A percentile compares a stretch with the other conserved stretches of the same genome.
These are phyloP conservation scores for Oidiodendron maius DNA, from an alignment of 495 filamentous ascomycete species.

Conservation along the genomic window DNA sequence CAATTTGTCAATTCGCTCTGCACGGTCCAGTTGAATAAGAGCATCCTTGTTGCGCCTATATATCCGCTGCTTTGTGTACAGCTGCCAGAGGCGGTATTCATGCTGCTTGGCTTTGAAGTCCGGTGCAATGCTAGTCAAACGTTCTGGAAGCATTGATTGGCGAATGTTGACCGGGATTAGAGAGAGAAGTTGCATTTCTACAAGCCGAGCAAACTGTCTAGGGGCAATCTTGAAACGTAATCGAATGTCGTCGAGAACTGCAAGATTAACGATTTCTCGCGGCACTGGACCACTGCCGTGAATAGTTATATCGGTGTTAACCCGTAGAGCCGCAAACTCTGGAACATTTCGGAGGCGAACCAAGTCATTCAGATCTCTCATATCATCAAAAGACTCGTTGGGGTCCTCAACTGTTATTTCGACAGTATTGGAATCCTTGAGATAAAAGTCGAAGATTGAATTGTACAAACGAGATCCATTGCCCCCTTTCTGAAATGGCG, in stretches of 20 bases:
- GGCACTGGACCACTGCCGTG: constrained; percentile 47
- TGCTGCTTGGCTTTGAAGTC: constrained; percentile 46
- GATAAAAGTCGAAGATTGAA: constrained; percentile 61
- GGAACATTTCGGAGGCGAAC: constrained; percentile 52
- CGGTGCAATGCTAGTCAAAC: constrained; percentile 26
- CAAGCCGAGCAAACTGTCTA: constrained; percentile 79
- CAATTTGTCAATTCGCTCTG: constrained; percentile 74
- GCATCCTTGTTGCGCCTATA: constrained; percentile 72
- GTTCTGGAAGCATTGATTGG: constrained; percentile 28
- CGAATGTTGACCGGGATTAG: constrained; percentile 60
- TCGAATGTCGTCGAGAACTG: constrained; percentile 54
- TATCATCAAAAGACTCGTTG: constrained; percentile 86
- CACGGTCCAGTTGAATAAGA: constrained; percentile 70
- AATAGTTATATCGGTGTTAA: constrained; percentile 38
- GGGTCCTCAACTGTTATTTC: constrained; percentile 96
- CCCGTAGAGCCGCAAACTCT: constrained; percentile 43
- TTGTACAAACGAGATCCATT: constrained; percentile 79
- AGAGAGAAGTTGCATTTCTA: constrained; percentile 86
- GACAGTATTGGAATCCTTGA: constrained; percentile 52
- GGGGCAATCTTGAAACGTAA: constrained; percentile 67
- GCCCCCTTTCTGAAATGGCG: constrained; percentile 73
- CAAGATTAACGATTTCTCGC: constrained; percentile 56
- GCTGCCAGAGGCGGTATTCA: constrained; percentile 73
- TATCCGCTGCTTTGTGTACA: constrained; percentile 75
- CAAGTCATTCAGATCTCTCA: constrained; percentile 81